Base-by-base conservation (phyloP, 176 grass and related monocot genomes). In the Dendrocalamus sinicus region DNA sequence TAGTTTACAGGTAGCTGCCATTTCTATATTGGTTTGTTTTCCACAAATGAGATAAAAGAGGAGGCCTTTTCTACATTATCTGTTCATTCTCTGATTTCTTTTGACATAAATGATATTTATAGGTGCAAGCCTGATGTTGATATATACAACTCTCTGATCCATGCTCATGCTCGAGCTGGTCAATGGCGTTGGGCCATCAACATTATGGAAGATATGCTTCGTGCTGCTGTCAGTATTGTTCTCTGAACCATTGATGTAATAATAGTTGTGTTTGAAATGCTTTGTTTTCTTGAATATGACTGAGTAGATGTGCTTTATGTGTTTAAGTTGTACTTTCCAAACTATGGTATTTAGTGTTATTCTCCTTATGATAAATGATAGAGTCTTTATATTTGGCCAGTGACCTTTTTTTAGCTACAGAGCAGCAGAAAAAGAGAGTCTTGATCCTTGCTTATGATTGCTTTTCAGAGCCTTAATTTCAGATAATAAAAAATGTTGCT, bases 171-270 rank as follows among this genome's bases (percentile, higher is more conserved):
- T 83, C 91, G 89, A 87, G 89, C 77, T 86, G 93, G 95, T 77
- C 93, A 95, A n/a, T 98, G 95, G 95, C 90, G 85, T 60, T 98
- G 93, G 95, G 88, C 95, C 73, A 86, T 93, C 75, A 98, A 95
- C 91, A 98, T 98, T 83, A 92, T 95, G 93, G 95, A 98, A 81
- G 95, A 98, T 86, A 98, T 95, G 95, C 95, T 95, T 88, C 91
- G 88, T 87, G 87, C 89, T 81, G 83, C 88, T 95, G 95, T 98
- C 73, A 86, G 95, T 93, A 87, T 68, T 81, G 8, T 85, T 81
- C 50, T 67, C 59, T 88, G 39, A 76, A 70, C 26, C 30, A 43
- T 47, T 77, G 13, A 75, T 75, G n/a, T 78, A 52, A 76, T 77
- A 73, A 79, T 28, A 28, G 67, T 82, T 59, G 28, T 81, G 9